These are phyloP conservation scores for Fusarium coffeatum DNA, from an alignment of 2,329 filamentous ascomycete genomes.

Conservation along the genomic window DNA sequence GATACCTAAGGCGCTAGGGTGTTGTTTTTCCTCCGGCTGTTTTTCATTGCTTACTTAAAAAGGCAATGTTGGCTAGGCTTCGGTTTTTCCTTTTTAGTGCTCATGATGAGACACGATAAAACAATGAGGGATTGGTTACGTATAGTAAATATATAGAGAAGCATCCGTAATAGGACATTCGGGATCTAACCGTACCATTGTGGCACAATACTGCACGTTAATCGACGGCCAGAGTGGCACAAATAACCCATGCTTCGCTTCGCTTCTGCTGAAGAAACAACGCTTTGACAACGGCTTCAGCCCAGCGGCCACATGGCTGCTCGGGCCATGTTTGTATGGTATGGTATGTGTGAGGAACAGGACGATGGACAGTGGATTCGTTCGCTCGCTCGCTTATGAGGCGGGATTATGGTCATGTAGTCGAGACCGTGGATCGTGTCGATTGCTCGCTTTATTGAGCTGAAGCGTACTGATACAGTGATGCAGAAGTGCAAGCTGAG, in stretches of 20 bases:
- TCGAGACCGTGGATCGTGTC: not conserved
- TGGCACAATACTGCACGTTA: not conserved
- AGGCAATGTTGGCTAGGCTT: slow-evolving; percentile 11
- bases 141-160: slow-evolving; percentile 32
- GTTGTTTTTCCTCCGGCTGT: slow-evolving; percentile 8
- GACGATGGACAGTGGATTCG: not conserved
- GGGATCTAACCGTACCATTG: not conserved
- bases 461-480: not conserved
- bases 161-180: slow-evolving; percentile 16
- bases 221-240: not conserved
- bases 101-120: slow-evolving; percentile 33
- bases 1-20: slow-evolving; percentile 42
- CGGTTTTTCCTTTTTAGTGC: slow-evolving; percentile 11
- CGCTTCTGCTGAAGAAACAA: not conserved
- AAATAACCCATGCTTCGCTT: not conserved
- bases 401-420: not conserved
- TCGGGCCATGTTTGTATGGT: slow-evolving; percentile 19
- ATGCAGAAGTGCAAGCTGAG: not conserved
- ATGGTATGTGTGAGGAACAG: not conserved
- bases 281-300: not conserved
- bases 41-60: slow-evolving; percentile 11
- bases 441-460: not conserved
- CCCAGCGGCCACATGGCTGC: slow-evolving; percentile 30
- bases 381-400: not conserved
- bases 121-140: slow-evolving; percentile 14